Conservation (phyloP, 2,329 filamentous ascomycete species). For the Aspergillus fumigatiaffinis region DNA sequence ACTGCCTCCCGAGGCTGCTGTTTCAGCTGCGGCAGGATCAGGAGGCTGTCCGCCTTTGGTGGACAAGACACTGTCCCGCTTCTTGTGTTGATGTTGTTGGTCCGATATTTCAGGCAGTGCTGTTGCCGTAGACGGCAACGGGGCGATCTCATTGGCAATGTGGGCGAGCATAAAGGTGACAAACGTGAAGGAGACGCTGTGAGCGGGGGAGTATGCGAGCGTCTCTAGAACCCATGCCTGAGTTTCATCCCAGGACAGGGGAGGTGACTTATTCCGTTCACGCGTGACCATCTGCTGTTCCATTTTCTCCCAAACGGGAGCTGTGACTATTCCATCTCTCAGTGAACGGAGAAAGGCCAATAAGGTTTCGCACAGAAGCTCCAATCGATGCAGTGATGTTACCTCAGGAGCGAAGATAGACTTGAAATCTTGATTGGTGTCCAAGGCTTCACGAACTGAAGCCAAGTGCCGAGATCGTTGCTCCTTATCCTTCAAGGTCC, state of each 20-base stretch:
- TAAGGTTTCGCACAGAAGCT: conserved; percentile 68
- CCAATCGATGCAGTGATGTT: conserved; percentile 64
- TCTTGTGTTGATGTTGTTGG: not conserved
- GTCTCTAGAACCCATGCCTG: conserved; percentile 67
- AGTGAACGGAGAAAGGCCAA: conserved; percentile 71
- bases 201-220: conserved; percentile 65
- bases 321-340: conserved; percentile 73
- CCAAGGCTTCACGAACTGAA: conserved; percentile 61
- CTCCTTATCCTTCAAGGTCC: conserved; percentile 40
- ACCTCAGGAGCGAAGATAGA: conserved; percentile 61
- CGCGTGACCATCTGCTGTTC: conserved; percentile 54
- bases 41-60: conserved; percentile 5
- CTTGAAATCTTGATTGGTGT: conserved; percentile 62
- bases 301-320: conserved; percentile 65
- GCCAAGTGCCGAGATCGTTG: conserved; percentile 44
- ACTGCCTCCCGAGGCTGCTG: conserved; percentile 25
- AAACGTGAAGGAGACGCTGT: conserved; percentile 88
- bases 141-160: conserved; percentile 53
- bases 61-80: conserved; percentile 3
- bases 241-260: conserved; percentile 51
- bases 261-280: conserved; percentile 47
- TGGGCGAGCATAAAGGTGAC: conserved; percentile 70
- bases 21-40: conserved; percentile 18
- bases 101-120: conserved; percentile 4
- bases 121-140: conserved; percentile 27